Base-by-base conservation (phyloP, 345 rosid species). In the Rubroshorea leprosula region DNA sequence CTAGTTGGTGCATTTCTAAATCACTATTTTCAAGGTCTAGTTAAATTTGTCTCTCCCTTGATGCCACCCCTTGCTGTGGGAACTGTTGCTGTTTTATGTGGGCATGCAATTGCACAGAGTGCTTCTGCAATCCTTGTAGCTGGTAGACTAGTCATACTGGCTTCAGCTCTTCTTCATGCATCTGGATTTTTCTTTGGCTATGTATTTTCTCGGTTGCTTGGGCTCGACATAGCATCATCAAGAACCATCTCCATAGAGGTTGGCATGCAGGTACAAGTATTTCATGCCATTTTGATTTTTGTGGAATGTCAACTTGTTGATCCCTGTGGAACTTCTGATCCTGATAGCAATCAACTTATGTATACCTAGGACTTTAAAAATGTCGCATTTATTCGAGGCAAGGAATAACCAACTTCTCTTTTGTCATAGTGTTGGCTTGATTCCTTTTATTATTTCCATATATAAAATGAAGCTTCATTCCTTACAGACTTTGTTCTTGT, bases 121-220 rank as follows among this genome's bases (percentile, higher is more conserved):
- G 65, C 98, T 39, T 80, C 90, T 17, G 78, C 87, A 2, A 92
- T 92, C 51, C 89, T 86, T 21, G 61, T 59, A 62, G 88, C 96
- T 18, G 93, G 95, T 62, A 73, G 12, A 54, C 93, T 81, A 77
- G 96, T 88, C 58, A 74, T 81, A 64, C 44, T 88, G 0, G 93
- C 87, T 49, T 66, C 81, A 26, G 41, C 58, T 45, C 80, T 88
- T 67, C 98, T 88, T 74, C 96, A 89, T 47, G 71, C 81, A 44
- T 88, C 80, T 70, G 96, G 95, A 26, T 88, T 88, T 76, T 69
- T 83, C 82, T 92, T 92, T 66, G 95, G 96, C 35, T 92, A 84
- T 72, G 13, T 83, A 15, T 78, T 88, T 49, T 65, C 95, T 25
- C 75, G 87, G 66, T 9, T 77, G 11, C 84, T 86, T 24, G 74